Evolutionary conservation across 331 rosid species (phyloP), one percentile per base, ranked within the genome.

Genomic region (Malus hybrid): DNA sequence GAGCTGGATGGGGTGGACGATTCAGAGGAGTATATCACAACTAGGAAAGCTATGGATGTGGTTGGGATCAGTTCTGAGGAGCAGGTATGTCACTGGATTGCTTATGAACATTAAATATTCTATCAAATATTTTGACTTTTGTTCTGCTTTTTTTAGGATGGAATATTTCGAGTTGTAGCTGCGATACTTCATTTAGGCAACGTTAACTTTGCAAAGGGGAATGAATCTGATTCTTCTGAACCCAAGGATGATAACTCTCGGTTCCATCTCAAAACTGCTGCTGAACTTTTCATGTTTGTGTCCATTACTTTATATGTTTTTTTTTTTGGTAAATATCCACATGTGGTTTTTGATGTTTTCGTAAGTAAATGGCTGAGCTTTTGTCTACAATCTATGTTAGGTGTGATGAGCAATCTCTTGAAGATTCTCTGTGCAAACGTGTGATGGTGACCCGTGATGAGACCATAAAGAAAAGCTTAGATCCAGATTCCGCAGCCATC

Each of bases 141-240:
- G 67, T 72, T 77, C 57, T 6, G 71, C 77, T 77, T 84, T 66
- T 73, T 66, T 20, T 82, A 93, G 97, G 98, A 93, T 66, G 93
- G 96, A 62, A 91, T 93, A 82, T 93, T 93, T 76, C 89, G 92
- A 81, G 87, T 88, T 48, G 92, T 93, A 53, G 96, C 98, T 34
- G 98, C 93, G 73, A 77, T 93, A 74, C 96, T 93, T 75, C 98
- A 93, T 78, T 78, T 93, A 78, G 98, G 98, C 85, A 93, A 93
- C 62, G 71, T 90, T 69, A 95, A 90, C 77, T 93, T 93, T 83
- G 63, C 82, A 32, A 93, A 91, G 84, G 98, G 93, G 63, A 29
- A 11, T 32, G 97, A 90, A 28, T 60, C 22, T 32, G 98, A 93
- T 86, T 90, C 98, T 68, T 90, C 98, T 33, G 76, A 87, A 72